Evolutionary conservation across 768 basidiomycete genomes (phyloP).

Genomic region (Calocybe cyanea): DNA sequence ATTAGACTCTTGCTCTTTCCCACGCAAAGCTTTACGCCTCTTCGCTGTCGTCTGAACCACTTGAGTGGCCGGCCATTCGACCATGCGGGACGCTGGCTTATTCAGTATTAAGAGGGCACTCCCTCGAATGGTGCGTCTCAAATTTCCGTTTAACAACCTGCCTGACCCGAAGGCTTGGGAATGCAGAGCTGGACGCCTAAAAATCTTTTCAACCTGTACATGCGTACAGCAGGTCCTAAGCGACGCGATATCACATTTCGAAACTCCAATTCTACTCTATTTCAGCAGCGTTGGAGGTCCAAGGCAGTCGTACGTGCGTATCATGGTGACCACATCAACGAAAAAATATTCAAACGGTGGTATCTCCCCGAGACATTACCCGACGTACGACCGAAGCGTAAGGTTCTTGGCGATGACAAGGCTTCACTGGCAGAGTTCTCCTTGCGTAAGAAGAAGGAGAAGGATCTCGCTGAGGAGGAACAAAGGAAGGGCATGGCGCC

Average conservation of each 20-base stretch:
- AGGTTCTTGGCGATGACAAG: constrained; percentile 41
- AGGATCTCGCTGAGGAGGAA: constrained; percentile 48
- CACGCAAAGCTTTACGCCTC: no score
- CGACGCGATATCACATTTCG: constrained; percentile 57
- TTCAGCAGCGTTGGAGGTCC: constrained; percentile 88
- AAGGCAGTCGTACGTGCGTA: constrained; percentile 88
- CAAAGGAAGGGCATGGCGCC: constrained; percentile 71
- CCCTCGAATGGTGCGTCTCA: constrained; percentile 70
- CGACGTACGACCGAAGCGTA: constrained; percentile 68
- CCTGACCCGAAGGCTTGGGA: background rate
- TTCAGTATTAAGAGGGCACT: constrained; percentile 47
- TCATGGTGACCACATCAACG: constrained; percentile 92
- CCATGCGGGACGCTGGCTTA: constrained; percentile 38
- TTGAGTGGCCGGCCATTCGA: no score
- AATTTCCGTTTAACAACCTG: background rate
- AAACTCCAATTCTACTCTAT: constrained; percentile 57
- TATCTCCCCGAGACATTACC: constrained; percentile 86
- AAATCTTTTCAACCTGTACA: constrained; percentile 89
- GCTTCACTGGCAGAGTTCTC: constrained; percentile 55
- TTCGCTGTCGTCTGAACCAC: no score
- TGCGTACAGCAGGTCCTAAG: constrained; percentile 55
- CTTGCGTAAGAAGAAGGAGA: constrained; percentile 46
- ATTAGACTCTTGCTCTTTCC: no score
- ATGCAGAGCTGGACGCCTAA: constrained; percentile 85
- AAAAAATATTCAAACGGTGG: constrained; percentile 92